Base-by-base conservation (phyloP, 768 basidiomycete genomes). In the Trametopsis cervina region DNA sequence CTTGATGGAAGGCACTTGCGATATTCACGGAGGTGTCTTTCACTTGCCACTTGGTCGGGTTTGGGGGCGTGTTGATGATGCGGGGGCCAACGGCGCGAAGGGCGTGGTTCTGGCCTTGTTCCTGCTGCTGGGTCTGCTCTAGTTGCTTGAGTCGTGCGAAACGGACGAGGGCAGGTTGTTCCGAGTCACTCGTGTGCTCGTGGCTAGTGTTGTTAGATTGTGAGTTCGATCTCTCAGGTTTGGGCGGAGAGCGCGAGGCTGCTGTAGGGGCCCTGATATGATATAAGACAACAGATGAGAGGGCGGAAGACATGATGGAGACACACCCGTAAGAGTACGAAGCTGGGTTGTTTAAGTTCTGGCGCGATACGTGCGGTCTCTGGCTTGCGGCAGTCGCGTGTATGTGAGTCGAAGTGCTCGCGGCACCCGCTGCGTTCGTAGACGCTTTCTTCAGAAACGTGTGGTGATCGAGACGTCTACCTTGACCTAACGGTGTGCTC, bases 1-100 rank as follows among this genome's bases (percentile, higher is more conserved):
- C 90, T 63, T 83, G 80, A 55, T 73, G 69, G 60, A 93, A 86
- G 24, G 89, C 90, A 57, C 78, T 77, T 9, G 89, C 90, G 58
- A 90, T 83, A 65, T 89, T 86, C 43, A 92, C 90, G 17, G 88
- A 83, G 39, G 90, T 92, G 65, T 89, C 87, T 58, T 85, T 85
- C 50, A 88, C 78, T 50, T 63, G 61, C 83, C 83, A 86, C 72
- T 72, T 80, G 57, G 80, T 75, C 36, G 88, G 87, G 44, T 81
- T 71, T 12, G 65, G 65, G n/a, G 74, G 74, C 13, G 69, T 66
- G 40, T 66, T 63, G 45, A 58, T 42, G 24, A 57, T 53, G 53
- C 67, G 61, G 12, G 65, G 52, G 46, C 56, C 56, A 48, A 55
- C 46, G 42, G 57, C 54, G 42, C 57, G 59, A 49, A 57, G 57